These are phyloP conservation scores for Phialocephala subalpina DNA, from an alignment of 2,329 filamentous ascomycete species.

Conservation along the genomic window DNA sequence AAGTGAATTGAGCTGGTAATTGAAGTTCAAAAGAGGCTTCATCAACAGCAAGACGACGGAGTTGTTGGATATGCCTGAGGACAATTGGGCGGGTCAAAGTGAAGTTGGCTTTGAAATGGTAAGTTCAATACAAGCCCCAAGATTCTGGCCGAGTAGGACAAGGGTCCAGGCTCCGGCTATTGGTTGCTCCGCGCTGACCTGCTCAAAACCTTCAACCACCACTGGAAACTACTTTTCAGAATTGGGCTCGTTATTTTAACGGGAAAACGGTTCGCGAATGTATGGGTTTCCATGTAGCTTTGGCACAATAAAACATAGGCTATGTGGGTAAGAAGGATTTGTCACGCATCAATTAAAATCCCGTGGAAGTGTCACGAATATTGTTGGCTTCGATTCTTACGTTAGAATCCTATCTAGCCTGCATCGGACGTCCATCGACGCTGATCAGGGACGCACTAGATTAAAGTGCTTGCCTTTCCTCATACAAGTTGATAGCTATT, in stretches of 20 bases:
- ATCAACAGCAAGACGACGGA: background rate
- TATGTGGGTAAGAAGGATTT: background rate
- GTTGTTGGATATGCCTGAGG: background rate
- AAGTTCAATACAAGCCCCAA: background rate
- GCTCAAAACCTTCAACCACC: background rate
- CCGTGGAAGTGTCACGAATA: background rate
- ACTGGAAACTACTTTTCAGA: too few relatives aligned
- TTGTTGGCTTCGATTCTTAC: background rate
- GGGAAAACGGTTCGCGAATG: too few relatives aligned
- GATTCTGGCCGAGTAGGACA: constrained; percentile 1
- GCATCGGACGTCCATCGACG: background rate
- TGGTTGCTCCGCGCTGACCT: background rate
- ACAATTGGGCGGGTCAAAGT: background rate
- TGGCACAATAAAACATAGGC: background rate
- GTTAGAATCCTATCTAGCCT: background rate
- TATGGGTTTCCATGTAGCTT: background rate
- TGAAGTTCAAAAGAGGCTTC: background rate
- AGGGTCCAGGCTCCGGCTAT: background rate
- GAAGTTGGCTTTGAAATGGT: constrained; percentile 7
- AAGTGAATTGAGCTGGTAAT: background rate
- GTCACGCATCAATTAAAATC: background rate
- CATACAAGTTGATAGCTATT: constrained; percentile 18
- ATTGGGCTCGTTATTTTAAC: too few relatives aligned
- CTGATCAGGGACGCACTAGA: constrained; percentile 3
- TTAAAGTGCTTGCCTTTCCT: background rate